Evolutionary conservation across 2,329 filamentous ascomycete species (phyloP).

Genomic region (Hypoxylon sp.): DNA sequence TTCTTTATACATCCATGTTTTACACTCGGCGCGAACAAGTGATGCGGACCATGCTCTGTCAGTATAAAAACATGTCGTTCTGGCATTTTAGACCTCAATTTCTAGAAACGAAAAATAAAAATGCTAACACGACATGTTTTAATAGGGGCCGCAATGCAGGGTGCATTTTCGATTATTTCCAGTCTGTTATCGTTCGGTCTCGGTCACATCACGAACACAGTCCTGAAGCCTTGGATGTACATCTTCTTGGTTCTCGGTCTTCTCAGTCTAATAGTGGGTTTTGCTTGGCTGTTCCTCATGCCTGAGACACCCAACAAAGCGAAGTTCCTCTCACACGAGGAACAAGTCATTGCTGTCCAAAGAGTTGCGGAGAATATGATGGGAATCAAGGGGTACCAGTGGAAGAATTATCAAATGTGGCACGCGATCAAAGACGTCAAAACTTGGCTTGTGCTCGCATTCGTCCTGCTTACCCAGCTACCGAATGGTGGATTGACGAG

Average conservation of each 20-base stretch:
- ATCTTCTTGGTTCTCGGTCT: conserved; percentile 45
- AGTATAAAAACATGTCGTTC: too few species aligned
- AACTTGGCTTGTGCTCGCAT: conserved; percentile 48
- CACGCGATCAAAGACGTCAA: conserved; percentile 44
- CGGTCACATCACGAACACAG: conserved; percentile 49
- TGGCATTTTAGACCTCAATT: too few species aligned
- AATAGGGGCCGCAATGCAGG: conserved; percentile 38
- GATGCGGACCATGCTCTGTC: conserved; percentile 32
- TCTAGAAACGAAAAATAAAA: too few species aligned
- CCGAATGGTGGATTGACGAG: conserved; percentile 46
- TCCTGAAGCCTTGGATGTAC: conserved; percentile 44
- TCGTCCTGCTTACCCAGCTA: conserved; percentile 39
- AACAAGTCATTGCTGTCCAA: conserved; percentile 40
- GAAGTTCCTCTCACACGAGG: conserved; percentile 38
- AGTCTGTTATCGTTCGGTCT: conserved; percentile 47
- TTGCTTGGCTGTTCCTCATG: conserved; percentile 41
- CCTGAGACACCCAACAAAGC: conserved; percentile 42
- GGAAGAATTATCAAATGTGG: conserved; percentile 47
- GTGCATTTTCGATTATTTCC: conserved; percentile 46
- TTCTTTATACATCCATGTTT: conserved; percentile 41
- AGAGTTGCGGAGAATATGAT: conserved; percentile 43
- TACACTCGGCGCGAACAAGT: conserved; percentile 52
- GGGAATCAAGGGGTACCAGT: conserved; percentile 49
- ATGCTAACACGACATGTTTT: too few species aligned
- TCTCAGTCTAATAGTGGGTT: conserved; percentile 34